Percentiles rank a stretch among this genome's conserved stretches.
Evolutionary conservation across 2,329 filamentous ascomycete genomes (phyloP).

Genomic region (Colletotrichum acutatum): DNA sequence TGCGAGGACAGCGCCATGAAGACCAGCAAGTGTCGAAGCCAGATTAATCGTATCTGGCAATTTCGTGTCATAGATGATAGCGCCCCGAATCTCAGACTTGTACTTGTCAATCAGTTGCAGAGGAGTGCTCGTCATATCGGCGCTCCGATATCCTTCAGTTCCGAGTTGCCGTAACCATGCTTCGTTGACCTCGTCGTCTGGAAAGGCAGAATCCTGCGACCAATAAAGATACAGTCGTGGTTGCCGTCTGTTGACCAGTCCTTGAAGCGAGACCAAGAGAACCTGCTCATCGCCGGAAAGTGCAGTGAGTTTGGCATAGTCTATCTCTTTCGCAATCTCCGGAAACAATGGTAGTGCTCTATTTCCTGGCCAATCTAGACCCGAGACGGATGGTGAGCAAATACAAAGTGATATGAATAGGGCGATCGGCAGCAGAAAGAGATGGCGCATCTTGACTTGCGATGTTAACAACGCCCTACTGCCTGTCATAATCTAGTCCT

Average conservation of each 20-base stretch:
- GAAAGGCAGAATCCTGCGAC: not conserved
- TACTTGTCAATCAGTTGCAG: constrained; percentile 9
- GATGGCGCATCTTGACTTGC: no score
- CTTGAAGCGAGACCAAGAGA: constrained; percentile 6
- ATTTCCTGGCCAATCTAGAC: constrained; percentile 7
- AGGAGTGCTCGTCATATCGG: not conserved
- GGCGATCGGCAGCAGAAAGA: not conserved
- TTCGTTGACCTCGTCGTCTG: constrained; percentile 11
- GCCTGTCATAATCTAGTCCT: not conserved
- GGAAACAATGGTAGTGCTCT: constrained; percentile 7
- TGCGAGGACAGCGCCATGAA: not conserved
- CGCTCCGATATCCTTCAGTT: not conserved
- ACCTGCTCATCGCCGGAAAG: constrained; percentile 7
- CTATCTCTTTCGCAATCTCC: not conserved
- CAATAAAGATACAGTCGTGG: constrained; percentile 11
- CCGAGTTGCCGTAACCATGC: constrained; percentile 7
- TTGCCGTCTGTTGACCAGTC: constrained; percentile 5
- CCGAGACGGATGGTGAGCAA: not conserved
- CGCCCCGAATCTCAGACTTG: constrained; percentile 9
- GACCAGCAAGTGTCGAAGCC: constrained; percentile 3
- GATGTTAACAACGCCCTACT: not conserved
- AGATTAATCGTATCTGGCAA: constrained; percentile 19
- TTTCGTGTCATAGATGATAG: constrained; percentile 10
- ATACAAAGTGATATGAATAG: not conserved
- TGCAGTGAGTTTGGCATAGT: constrained; percentile 2